Conservation (phyloP, 2,329 filamentous ascomycete species). For the Diatrype stigma region DNA sequence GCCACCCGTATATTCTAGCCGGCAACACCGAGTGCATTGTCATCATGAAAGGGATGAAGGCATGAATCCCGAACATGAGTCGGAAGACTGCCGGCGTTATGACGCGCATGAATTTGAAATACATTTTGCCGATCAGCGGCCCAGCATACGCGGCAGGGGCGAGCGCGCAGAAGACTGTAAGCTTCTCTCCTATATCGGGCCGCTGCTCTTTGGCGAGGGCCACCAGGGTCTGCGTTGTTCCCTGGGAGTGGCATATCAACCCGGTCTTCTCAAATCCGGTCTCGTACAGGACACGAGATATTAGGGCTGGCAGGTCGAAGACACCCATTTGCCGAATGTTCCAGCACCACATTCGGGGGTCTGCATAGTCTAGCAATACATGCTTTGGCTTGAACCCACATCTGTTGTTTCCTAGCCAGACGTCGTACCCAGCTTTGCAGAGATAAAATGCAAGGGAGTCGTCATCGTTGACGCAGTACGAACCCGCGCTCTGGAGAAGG, state of each 20-base stretch:
- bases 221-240: slow-evolving; percentile 83
- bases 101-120: slow-evolving; percentile 86
- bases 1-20: slow-evolving; percentile 65
- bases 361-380: slow-evolving; percentile 61
- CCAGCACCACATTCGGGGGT: slow-evolving; percentile 96
- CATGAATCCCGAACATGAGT: slow-evolving; percentile 82
- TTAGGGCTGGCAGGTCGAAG: slow-evolving; percentile 77
- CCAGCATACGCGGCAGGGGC: slow-evolving; percentile 90
- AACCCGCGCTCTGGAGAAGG: slow-evolving; percentile 79
- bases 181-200: slow-evolving; percentile 74
- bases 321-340: slow-evolving; percentile 93
- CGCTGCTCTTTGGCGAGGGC: slow-evolving; percentile 86
- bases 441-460: slow-evolving; percentile 87
- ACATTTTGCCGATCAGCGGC: slow-evolving; percentile 77
- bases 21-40: slow-evolving; percentile 67
- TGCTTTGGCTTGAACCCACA: slow-evolving; percentile 82
- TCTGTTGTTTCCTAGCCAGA: slow-evolving; percentile 93
- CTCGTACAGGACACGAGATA: slow-evolving; percentile 73
- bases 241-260: slow-evolving; percentile 84
- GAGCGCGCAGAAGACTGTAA: slow-evolving; percentile 86
- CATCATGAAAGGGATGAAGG: slow-evolving; percentile 94
- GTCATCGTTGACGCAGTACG: slow-evolving; percentile 88
- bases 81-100: slow-evolving; percentile 75
- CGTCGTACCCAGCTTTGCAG: slow-evolving; percentile 87
- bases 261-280: slow-evolving; percentile 81